phyloP scores from a whole-genome alignment of 352 stramenopile genomes.

The Pythium insidiosum region DNA sequence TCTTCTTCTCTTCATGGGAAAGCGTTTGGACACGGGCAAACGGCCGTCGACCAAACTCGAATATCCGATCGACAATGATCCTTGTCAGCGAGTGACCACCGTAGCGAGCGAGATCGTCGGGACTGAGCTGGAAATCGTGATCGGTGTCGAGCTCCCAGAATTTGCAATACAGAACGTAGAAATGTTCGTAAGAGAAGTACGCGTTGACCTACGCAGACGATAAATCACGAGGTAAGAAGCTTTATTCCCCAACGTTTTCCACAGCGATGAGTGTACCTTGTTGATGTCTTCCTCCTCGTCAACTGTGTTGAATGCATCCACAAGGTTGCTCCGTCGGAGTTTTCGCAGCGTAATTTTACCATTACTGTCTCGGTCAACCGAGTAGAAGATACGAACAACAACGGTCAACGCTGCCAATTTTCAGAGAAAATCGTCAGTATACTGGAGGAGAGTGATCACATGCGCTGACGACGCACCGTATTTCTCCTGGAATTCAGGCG shows the following conservation, averaged over 20 bases:
- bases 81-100: conserved; percentile 75
- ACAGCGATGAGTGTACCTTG: conserved; percentile 68
- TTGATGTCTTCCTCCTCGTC: conserved; percentile 99
- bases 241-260: not conserved
- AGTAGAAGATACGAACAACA: conserved; percentile 93
- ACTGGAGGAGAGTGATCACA: not conserved
- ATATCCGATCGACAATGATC: conserved; percentile 86
- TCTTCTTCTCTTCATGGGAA: conserved; percentile 77
- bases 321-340: conserved; percentile 90
- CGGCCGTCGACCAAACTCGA: conserved; percentile 68
- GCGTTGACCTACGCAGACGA: conserved; percentile 62
- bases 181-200: conserved; percentile 99
- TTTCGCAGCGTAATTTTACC: conserved; percentile 94
- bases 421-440: no score
- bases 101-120: conserved; percentile 80
- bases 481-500: conserved; percentile 99
- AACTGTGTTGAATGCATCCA: conserved; percentile 93
- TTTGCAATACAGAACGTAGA: conserved; percentile 99
- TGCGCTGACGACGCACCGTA: conserved; percentile 65
- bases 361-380: conserved; percentile 90
- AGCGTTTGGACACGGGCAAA: conserved; percentile 78
- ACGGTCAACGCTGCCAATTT: conserved; percentile 95
- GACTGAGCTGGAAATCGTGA: conserved; percentile 80
- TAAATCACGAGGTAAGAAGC: not conserved
- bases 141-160: conserved; percentile 99